Conservation (phyloP, 495 filamentous ascomycete genomes). For the Pyrenopolyporus hunteri region DNA sequence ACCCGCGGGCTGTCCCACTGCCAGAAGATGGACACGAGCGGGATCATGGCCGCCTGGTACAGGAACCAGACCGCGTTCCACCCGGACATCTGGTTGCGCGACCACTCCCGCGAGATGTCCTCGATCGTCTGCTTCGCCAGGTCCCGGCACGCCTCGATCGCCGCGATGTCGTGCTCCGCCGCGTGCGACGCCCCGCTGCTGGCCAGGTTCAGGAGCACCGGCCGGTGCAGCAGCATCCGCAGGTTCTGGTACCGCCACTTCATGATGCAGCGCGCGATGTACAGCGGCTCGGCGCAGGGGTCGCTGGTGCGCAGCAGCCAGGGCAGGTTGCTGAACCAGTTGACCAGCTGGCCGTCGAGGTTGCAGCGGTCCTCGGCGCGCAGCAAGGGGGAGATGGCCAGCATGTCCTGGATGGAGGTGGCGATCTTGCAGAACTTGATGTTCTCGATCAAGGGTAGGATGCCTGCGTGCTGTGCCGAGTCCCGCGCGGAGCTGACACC, state of each 20-base stretch:
- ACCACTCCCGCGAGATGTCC: constrained; percentile 71
- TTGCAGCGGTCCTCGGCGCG: constrained; percentile 67
- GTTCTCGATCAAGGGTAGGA: constrained; percentile 75
- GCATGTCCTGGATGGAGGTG: constrained; percentile 75
- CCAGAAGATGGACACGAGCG: constrained; percentile 73
- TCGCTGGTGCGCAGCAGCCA: constrained; percentile 72
- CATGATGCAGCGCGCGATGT: constrained; percentile 75
- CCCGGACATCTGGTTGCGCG: constrained; percentile 74
- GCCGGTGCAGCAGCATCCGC: constrained; percentile 79
- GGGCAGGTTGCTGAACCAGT: constrained; percentile 75
- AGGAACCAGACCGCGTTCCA: constrained; percentile 87
- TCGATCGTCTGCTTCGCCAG: constrained; percentile 73
- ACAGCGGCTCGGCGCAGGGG: constrained; percentile 72
- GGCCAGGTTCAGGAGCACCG: constrained; percentile 72
- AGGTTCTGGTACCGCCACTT: constrained; percentile 82
- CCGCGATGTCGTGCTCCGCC: constrained; percentile 69
- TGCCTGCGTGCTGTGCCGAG: constrained; percentile 64
- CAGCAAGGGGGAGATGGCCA: constrained; percentile 71
- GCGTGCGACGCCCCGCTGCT: constrained; percentile 68
- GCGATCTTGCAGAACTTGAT: constrained; percentile 82
- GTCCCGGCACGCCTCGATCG: constrained; percentile 70
- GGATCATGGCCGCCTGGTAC: constrained; percentile 81
- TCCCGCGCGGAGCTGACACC: constrained; percentile 54
- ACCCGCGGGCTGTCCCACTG: constrained; percentile 62
- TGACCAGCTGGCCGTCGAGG: constrained; percentile 70